Percentiles rank a stretch among this genome's conserved stretches.
Evolutionary conservation across 2,329 filamentous ascomycete species (phyloP).

Genomic region (Fusarium anthophilum): DNA sequence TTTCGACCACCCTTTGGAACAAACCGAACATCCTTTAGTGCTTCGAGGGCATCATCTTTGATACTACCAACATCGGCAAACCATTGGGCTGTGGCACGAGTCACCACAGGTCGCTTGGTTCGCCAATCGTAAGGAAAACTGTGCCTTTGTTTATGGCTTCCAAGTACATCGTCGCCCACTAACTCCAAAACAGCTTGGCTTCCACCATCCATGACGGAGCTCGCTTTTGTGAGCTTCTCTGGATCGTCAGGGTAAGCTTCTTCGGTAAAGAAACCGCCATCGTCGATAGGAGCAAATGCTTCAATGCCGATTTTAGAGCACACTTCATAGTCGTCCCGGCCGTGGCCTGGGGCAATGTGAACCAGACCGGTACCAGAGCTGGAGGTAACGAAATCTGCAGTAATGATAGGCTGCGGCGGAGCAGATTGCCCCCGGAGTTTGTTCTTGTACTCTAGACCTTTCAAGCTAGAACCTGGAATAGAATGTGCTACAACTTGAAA

Average conservation of each 20-base stretch:
- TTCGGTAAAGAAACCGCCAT: constrained; percentile 80
- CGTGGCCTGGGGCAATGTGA: constrained; percentile 92
- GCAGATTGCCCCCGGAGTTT: constrained; percentile 70
- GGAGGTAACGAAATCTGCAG: constrained; percentile 88
- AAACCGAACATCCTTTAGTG: constrained; percentile 78
- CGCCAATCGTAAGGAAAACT: constrained; percentile 99
- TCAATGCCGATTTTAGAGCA: constrained; percentile 76
- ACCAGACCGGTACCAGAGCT: constrained; percentile 96
- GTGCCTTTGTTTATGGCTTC: constrained; percentile 77
- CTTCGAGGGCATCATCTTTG: constrained; percentile 75
- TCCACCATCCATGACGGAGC: constrained; percentile 76
- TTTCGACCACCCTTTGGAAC: constrained; percentile 78
- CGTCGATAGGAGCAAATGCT: constrained; percentile 84
- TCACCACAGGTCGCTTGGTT: constrained; percentile 90
- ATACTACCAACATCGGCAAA: constrained; percentile 92
- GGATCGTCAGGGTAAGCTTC: constrained; percentile 80
- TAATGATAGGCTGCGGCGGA: constrained; percentile 73
- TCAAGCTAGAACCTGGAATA: constrained; percentile 72
- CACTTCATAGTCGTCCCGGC: constrained; percentile 93
- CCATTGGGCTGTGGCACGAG: constrained; percentile 95
- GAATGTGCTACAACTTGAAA: constrained; percentile 63
- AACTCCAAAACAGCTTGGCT: constrained; percentile 75
- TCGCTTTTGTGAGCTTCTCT: constrained; percentile 69
- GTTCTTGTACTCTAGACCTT: constrained; percentile 74
- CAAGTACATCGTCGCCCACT: constrained; percentile 72